Evolutionary conservation across 2,329 filamentous ascomycete species (phyloP), one percentile per base, ranked within the genome.

Genomic region (Curvularia lunata): DNA sequence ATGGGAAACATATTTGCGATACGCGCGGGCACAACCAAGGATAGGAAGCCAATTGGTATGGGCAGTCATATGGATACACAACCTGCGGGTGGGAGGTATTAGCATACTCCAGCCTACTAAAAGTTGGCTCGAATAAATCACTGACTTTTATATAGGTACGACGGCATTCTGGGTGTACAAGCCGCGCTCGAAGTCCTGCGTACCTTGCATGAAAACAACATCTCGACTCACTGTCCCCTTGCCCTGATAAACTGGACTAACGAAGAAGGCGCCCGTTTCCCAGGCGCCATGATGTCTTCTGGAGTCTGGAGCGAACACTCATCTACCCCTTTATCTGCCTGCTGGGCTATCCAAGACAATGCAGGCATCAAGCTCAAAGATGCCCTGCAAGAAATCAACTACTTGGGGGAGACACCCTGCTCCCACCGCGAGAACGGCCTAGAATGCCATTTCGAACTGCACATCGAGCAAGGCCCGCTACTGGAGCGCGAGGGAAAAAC

Each of bases 391-490:
- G 43, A 67, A 1, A 76, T 74, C 21, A 70, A 69, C 1, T 78
- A 77, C 50, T 60, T 74, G 0, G 74, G 76, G 2, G 40, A 55
- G 5, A 75, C 81, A 0, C 80, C 82, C 1, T 85, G 85, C 41
- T 85, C 81, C 48, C 82, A 88, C 71, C 79, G 81, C 56, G 79
- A 81, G 21, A 85, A 83, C 16, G 87, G 87, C 0, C 84, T 91
- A 69, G 87, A 85, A 1, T 89, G 88, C 0, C 90, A 93, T 72
- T 92, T 93, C 67, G 90, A 93, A 73, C 81, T 94, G 12, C 91
- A 94, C 69, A 93, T 93, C 43, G 91, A 95, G 72, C 91, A 96
- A 73, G 90, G 90, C 0, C 90, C 90, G 0, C 85, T 91, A 25
- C 81, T 95, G 0, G 86, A 92, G 68, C 79, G 80, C 2, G 81